Percentiles rank a stretch among this genome's conserved stretches.
Evolutionary conservation across 2,329 filamentous ascomycete genomes (phyloP).

Genomic region (Venturia aucupariae): DNA sequence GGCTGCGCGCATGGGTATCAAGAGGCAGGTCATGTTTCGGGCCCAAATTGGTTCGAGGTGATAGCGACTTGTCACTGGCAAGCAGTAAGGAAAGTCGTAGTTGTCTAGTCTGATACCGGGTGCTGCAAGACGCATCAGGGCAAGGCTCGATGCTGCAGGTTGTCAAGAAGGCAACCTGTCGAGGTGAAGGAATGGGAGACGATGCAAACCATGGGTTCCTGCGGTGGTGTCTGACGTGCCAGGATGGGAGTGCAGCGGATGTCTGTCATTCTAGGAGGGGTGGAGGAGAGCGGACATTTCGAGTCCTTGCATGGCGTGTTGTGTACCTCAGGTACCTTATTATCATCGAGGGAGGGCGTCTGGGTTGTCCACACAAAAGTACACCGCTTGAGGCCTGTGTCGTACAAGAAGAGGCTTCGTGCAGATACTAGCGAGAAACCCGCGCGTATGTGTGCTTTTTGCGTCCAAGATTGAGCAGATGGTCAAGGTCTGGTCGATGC

Average conservation of each 20-base stretch:
- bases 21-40: background rate
- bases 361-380: background rate
- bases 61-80: background rate
- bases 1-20: background rate
- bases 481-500: background rate
- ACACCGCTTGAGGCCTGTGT: conserved; percentile 2
- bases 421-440: background rate
- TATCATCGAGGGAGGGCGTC: background rate
- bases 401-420: background rate
- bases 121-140: background rate
- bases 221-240: background rate
- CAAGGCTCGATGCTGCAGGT: background rate
- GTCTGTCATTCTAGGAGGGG: background rate
- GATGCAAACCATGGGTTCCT: background rate
- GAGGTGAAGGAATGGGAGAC: background rate
- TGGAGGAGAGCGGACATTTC: background rate
- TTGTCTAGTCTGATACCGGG: background rate
- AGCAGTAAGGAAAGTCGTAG: background rate
- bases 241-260: background rate
- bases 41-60: background rate
- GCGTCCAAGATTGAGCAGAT: background rate
- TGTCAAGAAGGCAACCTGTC: background rate
- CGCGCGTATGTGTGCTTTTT: conserved; percentile 7
- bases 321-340: too few species aligned
- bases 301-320: background rate